These are phyloP conservation scores for Botrytis deweyae DNA, from an alignment of 2,329 filamentous ascomycete genomes.

Conservation along the genomic window DNA sequence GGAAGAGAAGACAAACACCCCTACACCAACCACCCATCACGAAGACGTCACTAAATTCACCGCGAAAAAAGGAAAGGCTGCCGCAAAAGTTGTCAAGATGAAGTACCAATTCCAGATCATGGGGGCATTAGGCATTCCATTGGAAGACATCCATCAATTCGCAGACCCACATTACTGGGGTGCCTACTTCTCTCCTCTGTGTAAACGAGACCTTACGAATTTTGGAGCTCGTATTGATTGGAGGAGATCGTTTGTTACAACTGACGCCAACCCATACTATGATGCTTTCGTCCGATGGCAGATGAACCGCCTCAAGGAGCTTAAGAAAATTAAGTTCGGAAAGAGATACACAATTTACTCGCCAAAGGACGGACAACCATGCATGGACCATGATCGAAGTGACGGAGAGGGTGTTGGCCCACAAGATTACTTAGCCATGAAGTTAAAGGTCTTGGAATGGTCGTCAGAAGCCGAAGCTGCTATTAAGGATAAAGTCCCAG, in stretches of 20 bases:
- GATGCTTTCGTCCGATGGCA: conserved; percentile 96
- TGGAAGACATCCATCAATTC: conserved; percentile 89
- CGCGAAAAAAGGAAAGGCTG: conserved; percentile 89
- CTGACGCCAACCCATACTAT: conserved; percentile 94
- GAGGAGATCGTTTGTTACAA: conserved; percentile 90
- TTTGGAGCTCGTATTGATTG: conserved; percentile 90
- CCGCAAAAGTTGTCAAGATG: conserved; percentile 83
- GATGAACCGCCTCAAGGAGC: conserved; percentile 86
- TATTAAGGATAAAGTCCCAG: conserved; percentile 75
- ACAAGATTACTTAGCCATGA: conserved; percentile 91
- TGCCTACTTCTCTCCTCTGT: conserved; percentile 82
- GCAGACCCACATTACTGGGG: conserved; percentile 92
- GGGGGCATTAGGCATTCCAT: conserved; percentile 83
- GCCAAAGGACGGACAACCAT: conserved; percentile 83
- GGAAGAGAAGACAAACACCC: conserved; percentile 49
- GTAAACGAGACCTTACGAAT: conserved; percentile 74
- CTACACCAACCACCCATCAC: conserved; percentile 65
- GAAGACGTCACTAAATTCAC: conserved; percentile 89
- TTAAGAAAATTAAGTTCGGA: conserved; percentile 91
- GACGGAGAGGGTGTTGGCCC: conserved; percentile 79
- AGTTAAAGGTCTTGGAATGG: conserved; percentile 90
- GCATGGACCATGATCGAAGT: conserved; percentile 82
- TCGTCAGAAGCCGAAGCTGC: conserved; percentile 69
- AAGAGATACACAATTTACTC: conserved; percentile 93
- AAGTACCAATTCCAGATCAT: conserved; percentile 98